Conservation (phyloP, 2,329 filamentous ascomycete species). For the Exserohilum turcica region DNA sequence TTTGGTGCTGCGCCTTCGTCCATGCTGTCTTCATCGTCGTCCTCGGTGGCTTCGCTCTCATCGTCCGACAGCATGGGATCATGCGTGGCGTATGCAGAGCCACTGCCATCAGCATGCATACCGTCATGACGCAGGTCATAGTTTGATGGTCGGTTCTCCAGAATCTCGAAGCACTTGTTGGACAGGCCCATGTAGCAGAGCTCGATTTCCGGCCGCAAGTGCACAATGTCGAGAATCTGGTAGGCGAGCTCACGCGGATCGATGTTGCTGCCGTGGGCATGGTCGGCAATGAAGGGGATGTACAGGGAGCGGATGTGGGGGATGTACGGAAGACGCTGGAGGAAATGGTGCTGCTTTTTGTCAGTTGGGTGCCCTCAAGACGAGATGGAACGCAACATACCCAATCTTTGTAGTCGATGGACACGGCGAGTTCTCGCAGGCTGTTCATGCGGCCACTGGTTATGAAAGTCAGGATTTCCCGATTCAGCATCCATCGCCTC, state of each 20-base stretch:
- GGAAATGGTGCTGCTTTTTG: conserved; percentile 70
- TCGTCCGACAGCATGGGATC: conserved; percentile 43
- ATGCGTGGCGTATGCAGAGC: conserved; percentile 32
- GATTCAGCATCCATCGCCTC: conserved; percentile 72
- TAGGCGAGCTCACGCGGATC: conserved; percentile 73
- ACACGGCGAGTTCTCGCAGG: conserved; percentile 72
- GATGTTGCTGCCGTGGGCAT: conserved; percentile 59
- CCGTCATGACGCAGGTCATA: conserved; percentile 44
- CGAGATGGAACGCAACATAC: conserved; percentile 54
- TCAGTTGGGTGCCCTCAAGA: conserved; percentile 10
- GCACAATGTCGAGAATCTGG: conserved; percentile 78
- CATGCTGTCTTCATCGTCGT: conserved; percentile 57
- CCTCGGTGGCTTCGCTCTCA: conserved; percentile 50
- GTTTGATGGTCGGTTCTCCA: conserved; percentile 65
- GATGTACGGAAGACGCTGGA: conserved; percentile 73
- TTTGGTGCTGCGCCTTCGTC: conserved; percentile 58
- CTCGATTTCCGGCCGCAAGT: conserved; percentile 74
- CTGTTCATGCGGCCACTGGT: conserved; percentile 76
- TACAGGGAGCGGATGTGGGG: conserved; percentile 73
- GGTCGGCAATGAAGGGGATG: conserved; percentile 69
- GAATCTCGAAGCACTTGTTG: conserved; percentile 81
- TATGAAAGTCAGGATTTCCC: conserved; percentile 72
- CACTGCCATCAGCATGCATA: conserved; percentile 30
- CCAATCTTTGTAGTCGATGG: conserved; percentile 78
- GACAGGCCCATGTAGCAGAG: conserved; percentile 78